Evolutionary conservation across 257 asterid species (phyloP), one percentile per base, ranked within the genome.

Genomic region (Jasminum sambac): DNA sequence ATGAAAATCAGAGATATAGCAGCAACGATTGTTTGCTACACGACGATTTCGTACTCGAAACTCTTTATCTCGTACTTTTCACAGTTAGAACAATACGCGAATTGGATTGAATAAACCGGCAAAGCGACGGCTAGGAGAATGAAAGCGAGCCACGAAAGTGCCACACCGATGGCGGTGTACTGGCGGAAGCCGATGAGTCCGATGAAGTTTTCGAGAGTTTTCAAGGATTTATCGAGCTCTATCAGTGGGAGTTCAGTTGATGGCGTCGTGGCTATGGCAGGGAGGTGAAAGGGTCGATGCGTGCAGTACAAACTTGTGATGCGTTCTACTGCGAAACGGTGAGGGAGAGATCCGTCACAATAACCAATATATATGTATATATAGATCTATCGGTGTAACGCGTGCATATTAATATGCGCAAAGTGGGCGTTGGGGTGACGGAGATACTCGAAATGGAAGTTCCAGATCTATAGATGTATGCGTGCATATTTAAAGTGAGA

Each of bases 1-100:
- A 91, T 62, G 74, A 91, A 89, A 66, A 88, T 76, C 34, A 89
- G 89, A 1, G 98, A 88, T 17, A 85, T 78, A 43, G 90, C 95
- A 67, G 96, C 89, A 23, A 83, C 84, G 25, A 78, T 37, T 38
- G 90, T 89, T 55, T 91, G 90, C 34, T 84, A 80, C 5, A 77
- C 75, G 34, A 82, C 73, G 39, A 87, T 83, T 59, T 88, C 81
- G 8, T 78, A 73, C 84, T 91, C 90, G 80, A 89, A 91, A 10
- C 78, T 63, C 79, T 81, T 76, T 76, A 91, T 89, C 80, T 87
- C 85, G 65, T 76, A 76, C 76, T 69, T 76, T 43, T 86, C 88
- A 78, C 94, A 91, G n/a, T 77, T 76, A 59, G 81, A 41, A 69
- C 97, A 89, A 16, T 77, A 63, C 1, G 82, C 72, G 64, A 71